Conservation (phyloP, 2,329 filamentous ascomycete genomes). For the Curvularia eragrostidis region DNA sequence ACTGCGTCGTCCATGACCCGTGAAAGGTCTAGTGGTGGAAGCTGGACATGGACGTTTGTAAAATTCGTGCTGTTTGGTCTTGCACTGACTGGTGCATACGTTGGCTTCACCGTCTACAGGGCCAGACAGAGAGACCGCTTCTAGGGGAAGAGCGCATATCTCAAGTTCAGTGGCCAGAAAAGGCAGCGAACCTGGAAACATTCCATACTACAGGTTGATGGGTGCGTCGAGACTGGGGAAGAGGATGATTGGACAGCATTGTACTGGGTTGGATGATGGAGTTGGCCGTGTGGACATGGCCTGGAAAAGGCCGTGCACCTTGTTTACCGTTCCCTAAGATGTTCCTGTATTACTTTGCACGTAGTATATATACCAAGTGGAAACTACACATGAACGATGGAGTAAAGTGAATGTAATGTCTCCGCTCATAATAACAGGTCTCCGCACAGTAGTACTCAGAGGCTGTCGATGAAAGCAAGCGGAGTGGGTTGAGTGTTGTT, state of each 20-base stretch:
- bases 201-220: slow-evolving; percentile 7
- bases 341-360: slow-evolving; percentile 14
- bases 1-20: slow-evolving; percentile 46
- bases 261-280: slow-evolving; percentile 31
- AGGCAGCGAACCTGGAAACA: slow-evolving; percentile 5
- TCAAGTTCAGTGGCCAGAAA: slow-evolving; percentile 11
- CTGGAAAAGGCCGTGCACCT: slow-evolving; percentile 17
- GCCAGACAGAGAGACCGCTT: slow-evolving; percentile 61
- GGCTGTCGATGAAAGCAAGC: slow-evolving; percentile 15
- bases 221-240: slow-evolving; percentile 14
- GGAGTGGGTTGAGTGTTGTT: slow-evolving; percentile 19
- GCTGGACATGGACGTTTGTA: slow-evolving; percentile 76
- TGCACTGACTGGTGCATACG: slow-evolving; percentile 75
- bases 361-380: slow-evolving; percentile 11
- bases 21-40: slow-evolving; percentile 56
- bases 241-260: slow-evolving; percentile 20
- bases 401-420: slow-evolving; percentile 9
- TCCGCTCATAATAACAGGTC: slow-evolving; percentile 16
- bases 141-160: slow-evolving; percentile 34
- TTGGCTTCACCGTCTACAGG: slow-evolving; percentile 85
- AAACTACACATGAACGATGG: neutral
- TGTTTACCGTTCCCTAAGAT: slow-evolving; percentile 17
- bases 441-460: slow-evolving; percentile 5
- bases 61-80: slow-evolving; percentile 81
- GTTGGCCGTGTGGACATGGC: slow-evolving; percentile 14